Evolutionary conservation across 164 flowering plant genomes (phyloP), one percentile per base, ranked within the genome.

Genomic region (Tetracentron sinense): DNA sequence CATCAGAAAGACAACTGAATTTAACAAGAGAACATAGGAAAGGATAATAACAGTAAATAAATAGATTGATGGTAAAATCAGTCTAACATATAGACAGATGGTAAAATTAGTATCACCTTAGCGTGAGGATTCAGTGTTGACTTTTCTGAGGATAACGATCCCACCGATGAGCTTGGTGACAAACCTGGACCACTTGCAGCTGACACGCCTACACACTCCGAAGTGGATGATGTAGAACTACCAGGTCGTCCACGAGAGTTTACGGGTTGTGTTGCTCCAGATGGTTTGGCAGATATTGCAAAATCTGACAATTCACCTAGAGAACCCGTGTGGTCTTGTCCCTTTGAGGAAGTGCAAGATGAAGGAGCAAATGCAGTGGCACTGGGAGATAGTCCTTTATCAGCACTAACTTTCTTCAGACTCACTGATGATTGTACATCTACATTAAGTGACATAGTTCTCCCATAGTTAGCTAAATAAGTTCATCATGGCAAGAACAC

Each of bases 81-180:
- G 1, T 29, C 51, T 10, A 23, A 17, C 1, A 60, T 3, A 47
- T 19, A 56, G 19, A 42, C 12, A 22, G 29, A 52, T 22, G 22
- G 22, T 25, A 4, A 29, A 2, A 33, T 26, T 29, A 62, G 23
- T 38, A 62, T 56, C 62, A 90, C 99, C 96, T 95, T 95, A 4
- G 99, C 99, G 82, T 81, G 58, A 61, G 97, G 99, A 80, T 95
- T 95, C 62, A 89, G 63, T n/a, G 86, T 79, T 29, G 97, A 91
- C 62, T 85, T 95, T 64, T 91, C 99, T 14, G 99, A 95, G 29
- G 89, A 76, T 60, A 91, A 76, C 29, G 99, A 95, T 55, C 94
- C 94, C 60, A 89, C 64, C 28, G 97, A 95, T 58, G 99, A 95
- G 69, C 92, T 84, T 68, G 94, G 95, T 52, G 99, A 88, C 73